These are phyloP conservation scores for Tylopilus intermedius DNA, from an alignment of 768 basidiomycete genomes.

Conservation along the genomic window DNA sequence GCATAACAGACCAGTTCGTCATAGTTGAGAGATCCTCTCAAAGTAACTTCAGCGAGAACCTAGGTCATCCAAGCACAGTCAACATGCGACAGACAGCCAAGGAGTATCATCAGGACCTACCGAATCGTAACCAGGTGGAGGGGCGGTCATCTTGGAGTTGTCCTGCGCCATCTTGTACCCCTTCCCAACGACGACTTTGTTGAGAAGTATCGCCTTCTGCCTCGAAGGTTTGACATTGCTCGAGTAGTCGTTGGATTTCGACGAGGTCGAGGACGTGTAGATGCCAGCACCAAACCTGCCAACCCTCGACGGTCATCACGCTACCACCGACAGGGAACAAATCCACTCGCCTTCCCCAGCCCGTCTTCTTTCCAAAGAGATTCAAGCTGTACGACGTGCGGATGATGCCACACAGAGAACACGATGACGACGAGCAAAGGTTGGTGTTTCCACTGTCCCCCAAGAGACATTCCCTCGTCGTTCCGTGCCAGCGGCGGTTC, in stretches of 20 bases:
- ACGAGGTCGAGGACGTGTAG: conserved; percentile 75
- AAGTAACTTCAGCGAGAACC: conserved; percentile 57
- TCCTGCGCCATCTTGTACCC: conserved; percentile 63
- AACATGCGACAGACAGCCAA: not conserved
- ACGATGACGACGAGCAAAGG: conserved; percentile 48
- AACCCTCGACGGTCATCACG: conserved; percentile 2
- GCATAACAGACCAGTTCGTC: conserved; percentile 68
- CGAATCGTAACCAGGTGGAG: conserved; percentile 63
- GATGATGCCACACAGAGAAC: conserved; percentile 62
- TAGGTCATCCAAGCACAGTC: conserved; percentile 20
- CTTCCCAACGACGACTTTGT: conserved; percentile 69
- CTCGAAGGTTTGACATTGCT: conserved; percentile 50
- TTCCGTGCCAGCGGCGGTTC: conserved; percentile 74
- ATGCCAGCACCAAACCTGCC: conserved; percentile 64
- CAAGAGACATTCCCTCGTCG: conserved; percentile 56
- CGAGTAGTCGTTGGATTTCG: conserved; percentile 74
- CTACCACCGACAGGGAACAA: not conserved
- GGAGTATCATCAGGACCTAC: conserved; percentile 33
- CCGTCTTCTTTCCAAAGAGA: conserved; percentile 64
- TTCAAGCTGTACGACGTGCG: conserved; percentile 59
- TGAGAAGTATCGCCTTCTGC: conserved; percentile 63
- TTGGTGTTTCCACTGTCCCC: conserved; percentile 56
- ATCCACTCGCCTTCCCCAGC: conserved; percentile 56
- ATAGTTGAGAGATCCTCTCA: conserved; percentile 61
- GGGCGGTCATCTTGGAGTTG: conserved; percentile 47